Base-by-base conservation (phyloP, 108 stramenopile species). In the Skeletonema marinoi region DNA sequence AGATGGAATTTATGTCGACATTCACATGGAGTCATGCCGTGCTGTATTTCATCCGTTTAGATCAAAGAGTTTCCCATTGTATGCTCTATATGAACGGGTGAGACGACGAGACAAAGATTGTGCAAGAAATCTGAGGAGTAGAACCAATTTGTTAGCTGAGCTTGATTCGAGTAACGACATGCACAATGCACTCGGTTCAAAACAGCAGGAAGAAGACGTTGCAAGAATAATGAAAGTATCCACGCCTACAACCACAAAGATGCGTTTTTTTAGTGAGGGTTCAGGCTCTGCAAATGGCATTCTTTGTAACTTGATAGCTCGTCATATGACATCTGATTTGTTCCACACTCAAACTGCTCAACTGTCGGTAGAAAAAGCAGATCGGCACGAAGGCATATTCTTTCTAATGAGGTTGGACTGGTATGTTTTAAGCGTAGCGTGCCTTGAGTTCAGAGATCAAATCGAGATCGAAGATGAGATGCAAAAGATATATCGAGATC, bases 11-110 rank as follows among this genome's bases (percentile, higher is more conserved):
- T 78, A 84, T 54, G 85, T 92, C 33, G 81, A 89, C 61, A 72
- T 94, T 63, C 82, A 91, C 50, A 88, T 94, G 89, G 93, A 94
- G 60, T 73, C 85, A n/a, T 74, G 85, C 50, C 74, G 80, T 50
- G 79, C 81, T 14, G 50, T 77, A n/a, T 91, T 93, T 63, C 67
- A 68, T 71, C 88, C 89, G 6, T 85, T 78, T 50, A 39, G 61
- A 66, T n/a, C 70, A 29, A 72, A 60, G 17, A 67, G 68, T 32
- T 66, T 42, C 32, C 8, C 65, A 42, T 93, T 93, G 54, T 60
- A 77, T 48, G 70, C 61, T 19, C 84, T 94, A 33, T 84, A 84
- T 25, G 74, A 89, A 32, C 73, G 68, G 19, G 75, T 94, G 13
- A 81, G 82, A 56, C 65, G 65, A 31, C 80, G 86, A 48, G 93